Percentiles rank a stretch among this genome's conserved stretches.
Evolutionary conservation across 2,329 filamentous ascomycete species (phyloP).

Genomic region (Talaromyces piceae): DNA sequence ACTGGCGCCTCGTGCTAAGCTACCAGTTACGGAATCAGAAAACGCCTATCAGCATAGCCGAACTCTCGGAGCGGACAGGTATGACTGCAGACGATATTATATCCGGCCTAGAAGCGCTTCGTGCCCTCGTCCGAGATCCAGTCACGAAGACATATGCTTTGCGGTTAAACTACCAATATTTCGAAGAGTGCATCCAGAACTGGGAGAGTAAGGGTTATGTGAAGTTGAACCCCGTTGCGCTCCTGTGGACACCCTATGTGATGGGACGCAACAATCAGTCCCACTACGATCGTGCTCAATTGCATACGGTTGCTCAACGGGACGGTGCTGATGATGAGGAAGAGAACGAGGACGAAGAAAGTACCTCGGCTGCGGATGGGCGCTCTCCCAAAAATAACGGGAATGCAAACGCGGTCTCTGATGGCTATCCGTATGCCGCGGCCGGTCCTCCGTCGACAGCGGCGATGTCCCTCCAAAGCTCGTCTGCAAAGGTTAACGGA

Average conservation of each 20-base stretch:
- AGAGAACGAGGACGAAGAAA: constrained; percentile 11
- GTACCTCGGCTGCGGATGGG: constrained; percentile 5
- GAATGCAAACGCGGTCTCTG: constrained; percentile 5
- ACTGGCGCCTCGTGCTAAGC: constrained; percentile 87
- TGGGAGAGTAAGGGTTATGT: constrained; percentile 88
- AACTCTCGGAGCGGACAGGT: constrained; percentile 72
- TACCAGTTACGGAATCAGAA: constrained; percentile 67
- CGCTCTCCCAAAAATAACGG: constrained; percentile 8
- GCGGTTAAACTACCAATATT: constrained; percentile 77
- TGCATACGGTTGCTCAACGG: constrained; percentile 80
- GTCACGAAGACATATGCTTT: constrained; percentile 83
- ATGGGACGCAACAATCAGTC: constrained; percentile 82
- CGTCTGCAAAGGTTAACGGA: constrained; percentile 19
- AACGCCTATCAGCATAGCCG: constrained; percentile 47
- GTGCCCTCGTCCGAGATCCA: constrained; percentile 83
- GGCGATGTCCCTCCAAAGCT: constrained; percentile 13
- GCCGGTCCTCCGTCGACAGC: constrained; percentile 31
- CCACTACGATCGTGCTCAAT: constrained; percentile 73
- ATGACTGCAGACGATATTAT: constrained; percentile 97
- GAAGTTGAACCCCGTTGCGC: constrained; percentile 66
- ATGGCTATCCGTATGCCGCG: constrained; percentile 18
- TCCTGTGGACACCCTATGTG: constrained; percentile 94
- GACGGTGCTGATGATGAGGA: constrained; percentile 55
- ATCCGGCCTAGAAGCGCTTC: constrained; percentile 80
- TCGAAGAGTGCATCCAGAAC: constrained; percentile 76